These are phyloP conservation scores for Geotrichum europaeum DNA, from an alignment of 1,139 yeast species.

Conservation along the genomic window DNA sequence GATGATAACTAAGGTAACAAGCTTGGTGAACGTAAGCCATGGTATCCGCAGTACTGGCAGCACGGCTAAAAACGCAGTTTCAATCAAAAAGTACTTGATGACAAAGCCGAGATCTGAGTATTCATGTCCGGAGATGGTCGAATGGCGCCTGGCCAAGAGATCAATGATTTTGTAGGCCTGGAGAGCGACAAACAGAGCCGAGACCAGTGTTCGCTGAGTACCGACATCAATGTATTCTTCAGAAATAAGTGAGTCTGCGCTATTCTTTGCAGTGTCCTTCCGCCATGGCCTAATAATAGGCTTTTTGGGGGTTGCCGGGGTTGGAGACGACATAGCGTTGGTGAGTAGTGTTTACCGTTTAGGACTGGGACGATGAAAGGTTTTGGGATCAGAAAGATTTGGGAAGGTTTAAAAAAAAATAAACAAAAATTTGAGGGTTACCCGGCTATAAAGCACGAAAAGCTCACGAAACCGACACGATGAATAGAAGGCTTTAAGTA, in stretches of 20 bases:
- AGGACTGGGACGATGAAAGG: background rate
- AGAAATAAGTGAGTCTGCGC: constrained; percentile 31
- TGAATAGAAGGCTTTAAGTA: background rate
- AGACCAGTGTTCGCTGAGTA: constrained; percentile 65
- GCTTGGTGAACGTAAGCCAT: constrained; percentile 48
- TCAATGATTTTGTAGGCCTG: constrained; percentile 84
- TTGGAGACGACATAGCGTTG: constrained; percentile 11
- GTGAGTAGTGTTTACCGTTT: background rate
- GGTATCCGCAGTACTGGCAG: constrained; percentile 75
- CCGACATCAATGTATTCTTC: constrained; percentile 54
- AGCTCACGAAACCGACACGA: background rate
- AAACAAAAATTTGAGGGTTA: background rate
- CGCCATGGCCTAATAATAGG: constrained; percentile 18
- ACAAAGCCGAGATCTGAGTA: constrained; percentile 45
- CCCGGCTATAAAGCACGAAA: background rate
- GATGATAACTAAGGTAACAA: constrained; percentile 37
- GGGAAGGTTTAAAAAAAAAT: background rate
- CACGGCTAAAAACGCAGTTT: constrained; percentile 60
- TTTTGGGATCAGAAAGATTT: constrained; percentile 1
- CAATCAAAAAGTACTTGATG: constrained; percentile 65
- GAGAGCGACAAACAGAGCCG: constrained; percentile 60
- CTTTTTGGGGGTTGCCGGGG: constrained; percentile 4
- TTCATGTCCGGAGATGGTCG: constrained; percentile 42
- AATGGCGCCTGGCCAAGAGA: constrained; percentile 40
- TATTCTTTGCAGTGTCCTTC: constrained; percentile 5